A percentile compares a stretch with the other conserved stretches of the same genome.
Conservation (phyloP, 1,139 yeast genomes). For the Debaryomycetaceae sp. region DNA sequence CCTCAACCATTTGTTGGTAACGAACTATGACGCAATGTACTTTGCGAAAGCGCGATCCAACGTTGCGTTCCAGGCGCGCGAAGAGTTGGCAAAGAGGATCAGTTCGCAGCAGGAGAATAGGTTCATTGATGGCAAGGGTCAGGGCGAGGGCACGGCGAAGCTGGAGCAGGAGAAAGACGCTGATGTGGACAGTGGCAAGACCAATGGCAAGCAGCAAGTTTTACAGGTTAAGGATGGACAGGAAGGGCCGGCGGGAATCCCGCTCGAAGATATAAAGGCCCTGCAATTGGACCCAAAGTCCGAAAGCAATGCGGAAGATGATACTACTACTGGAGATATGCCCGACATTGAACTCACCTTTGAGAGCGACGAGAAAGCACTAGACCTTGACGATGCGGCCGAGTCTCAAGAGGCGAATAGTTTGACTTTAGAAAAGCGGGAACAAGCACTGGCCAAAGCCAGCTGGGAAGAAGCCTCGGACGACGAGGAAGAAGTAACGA, state of each 20-base stretch:
- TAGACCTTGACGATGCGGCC: no score
- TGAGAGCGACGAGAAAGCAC: no score
- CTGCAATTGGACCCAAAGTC: constrained; percentile 1
- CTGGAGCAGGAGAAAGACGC: not conserved
- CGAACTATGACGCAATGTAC: constrained; percentile 61
- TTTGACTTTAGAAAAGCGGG: no score
- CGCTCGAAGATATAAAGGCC: not conserved
- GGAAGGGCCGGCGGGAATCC: no score
- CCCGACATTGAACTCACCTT: no score
- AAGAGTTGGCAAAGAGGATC: constrained; percentile 18
- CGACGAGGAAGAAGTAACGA: no score
- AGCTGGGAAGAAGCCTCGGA: no score
- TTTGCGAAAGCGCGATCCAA: constrained; percentile 76
- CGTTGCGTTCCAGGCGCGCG: constrained; percentile 65
- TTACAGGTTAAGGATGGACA: constrained; percentile 1
- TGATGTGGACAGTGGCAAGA: not conserved
- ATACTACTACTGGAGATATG: no score
- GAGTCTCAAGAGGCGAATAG: no score
- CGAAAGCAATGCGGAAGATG: not conserved
- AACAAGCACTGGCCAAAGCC: no score
- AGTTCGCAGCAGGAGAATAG: not conserved
- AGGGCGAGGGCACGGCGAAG: not conserved
- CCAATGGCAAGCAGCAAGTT: not conserved
- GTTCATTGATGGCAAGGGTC: not conserved
- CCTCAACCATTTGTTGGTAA: constrained; percentile 48